Evolutionary conservation across 768 basidiomycete genomes (phyloP), one percentile per base, ranked within the genome.

Genomic region (Panaeolus papilionaceus): DNA sequence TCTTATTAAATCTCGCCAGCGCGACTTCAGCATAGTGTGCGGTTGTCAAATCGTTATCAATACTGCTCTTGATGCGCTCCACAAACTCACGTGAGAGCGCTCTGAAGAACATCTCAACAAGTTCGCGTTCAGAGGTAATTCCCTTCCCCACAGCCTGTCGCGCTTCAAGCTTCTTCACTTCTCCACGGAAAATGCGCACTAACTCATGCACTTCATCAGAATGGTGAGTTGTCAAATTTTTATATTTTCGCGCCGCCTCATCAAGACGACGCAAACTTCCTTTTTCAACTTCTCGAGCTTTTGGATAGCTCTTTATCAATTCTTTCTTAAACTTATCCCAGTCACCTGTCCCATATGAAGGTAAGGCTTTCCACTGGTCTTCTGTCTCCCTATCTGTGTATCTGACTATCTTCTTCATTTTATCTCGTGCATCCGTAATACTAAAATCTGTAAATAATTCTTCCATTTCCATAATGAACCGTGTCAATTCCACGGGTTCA

Each of bases 261-360:
- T 58, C 28, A 1, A 58, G 33, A 16, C 54, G 8, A 3, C 54
- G 3, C 26, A 58, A 16, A 33, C 54, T 58, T 37, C 67, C 65
- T 42, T 64, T 45, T 7, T 63, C 51, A 10, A 54, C 20, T 18
- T 39, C 67, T 45, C n/a, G 38, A 4, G 66, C 63, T 2, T 26
- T 40, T 37, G 67, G 67, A 63, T 67, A 67, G 10, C 40, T 63
- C 4, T 23, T 8, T 14, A 67, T 64, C 12, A 67, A 39, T 20
- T 67, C 45, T 23, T 42, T 38, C 28, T 64, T 67, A 45, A 67
- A 67, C 62, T 67, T 51, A 4, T 54, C 49, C 20, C 54, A 67
- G 18, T 62, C 39, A 3, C 62, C 62, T 1, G 12, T 40, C 1
- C 3, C 8, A n/a, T 37, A 67, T 11, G 37, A 39, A 12, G 44